Conservation (phyloP, 257 asterid genomes). For the Apocynum venetum region DNA sequence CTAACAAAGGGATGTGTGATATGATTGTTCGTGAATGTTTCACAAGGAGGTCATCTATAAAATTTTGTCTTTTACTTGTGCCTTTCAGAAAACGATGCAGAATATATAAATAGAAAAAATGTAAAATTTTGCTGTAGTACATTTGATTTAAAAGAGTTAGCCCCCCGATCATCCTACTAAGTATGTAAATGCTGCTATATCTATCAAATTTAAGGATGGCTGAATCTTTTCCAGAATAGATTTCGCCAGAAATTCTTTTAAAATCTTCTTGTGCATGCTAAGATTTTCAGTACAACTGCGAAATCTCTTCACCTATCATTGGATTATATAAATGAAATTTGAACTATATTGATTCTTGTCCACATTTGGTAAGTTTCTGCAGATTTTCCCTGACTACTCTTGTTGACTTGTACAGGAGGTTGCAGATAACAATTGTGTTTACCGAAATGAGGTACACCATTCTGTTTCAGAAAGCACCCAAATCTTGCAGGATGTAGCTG, state of each 20-base stretch:
- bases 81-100: neutral
- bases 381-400: neutral
- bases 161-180: neutral
- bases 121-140: neutral
- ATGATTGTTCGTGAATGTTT: neutral
- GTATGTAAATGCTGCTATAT: neutral
- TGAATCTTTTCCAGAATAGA: neutral
- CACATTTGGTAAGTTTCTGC: neutral
- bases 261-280: neutral
- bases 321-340: neutral
- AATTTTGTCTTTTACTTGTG: neutral
- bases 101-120: too few relatives aligned
- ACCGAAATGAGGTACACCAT: constrained; percentile 83
- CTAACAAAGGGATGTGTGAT: too few relatives aligned
- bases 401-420: constrained; percentile 54
- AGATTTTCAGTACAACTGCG: neutral
- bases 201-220: neutral
- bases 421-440: constrained; percentile 90
- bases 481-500: constrained; percentile 90
- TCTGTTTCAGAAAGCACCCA: constrained; percentile 87
- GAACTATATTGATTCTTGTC: neutral
- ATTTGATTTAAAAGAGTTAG: neutral
- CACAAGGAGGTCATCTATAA: neutral
- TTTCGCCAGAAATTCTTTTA: neutral
- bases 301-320: neutral